Percentiles rank a stretch among this genome's conserved stretches.
These are phyloP conservation scores for Candida glucosophila DNA, from an alignment of 1,139 yeast species.

Conservation along the genomic window DNA sequence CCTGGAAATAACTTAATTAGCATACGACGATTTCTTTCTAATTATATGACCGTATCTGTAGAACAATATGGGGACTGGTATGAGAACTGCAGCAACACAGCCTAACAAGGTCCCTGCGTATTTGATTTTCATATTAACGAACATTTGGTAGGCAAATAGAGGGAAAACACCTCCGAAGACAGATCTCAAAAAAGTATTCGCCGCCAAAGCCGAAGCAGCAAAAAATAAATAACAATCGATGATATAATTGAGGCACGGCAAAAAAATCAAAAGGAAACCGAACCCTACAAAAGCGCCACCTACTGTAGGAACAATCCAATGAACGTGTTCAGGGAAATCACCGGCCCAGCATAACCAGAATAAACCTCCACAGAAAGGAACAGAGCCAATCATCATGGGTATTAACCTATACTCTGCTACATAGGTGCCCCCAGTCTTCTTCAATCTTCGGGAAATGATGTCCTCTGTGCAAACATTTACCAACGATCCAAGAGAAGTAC, in stretches of 20 bases:
- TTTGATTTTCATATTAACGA: constrained; percentile 60
- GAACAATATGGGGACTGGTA: constrained; percentile 71
- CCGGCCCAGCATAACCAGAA: constrained; percentile 81
- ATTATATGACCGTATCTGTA: constrained; percentile 53
- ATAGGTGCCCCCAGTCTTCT: constrained; percentile 43
- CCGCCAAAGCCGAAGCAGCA: constrained; percentile 89
- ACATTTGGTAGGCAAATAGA: constrained; percentile 57
- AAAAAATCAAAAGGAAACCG: constrained; percentile 63
- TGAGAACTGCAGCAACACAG: constrained; percentile 48
- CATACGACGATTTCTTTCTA: constrained; percentile 41
- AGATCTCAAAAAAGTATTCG: constrained; percentile 69
- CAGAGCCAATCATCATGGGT: constrained; percentile 57
- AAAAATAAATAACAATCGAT: constrained; percentile 65
- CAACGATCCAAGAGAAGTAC: constrained; percentile 47
- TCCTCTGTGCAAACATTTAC: constrained; percentile 18
- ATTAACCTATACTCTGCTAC: constrained; percentile 65
- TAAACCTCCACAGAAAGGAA: constrained; percentile 61
- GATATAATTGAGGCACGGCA: constrained; percentile 64
- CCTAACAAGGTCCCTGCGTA: constrained; percentile 85
- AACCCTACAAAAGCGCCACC: constrained; percentile 62
- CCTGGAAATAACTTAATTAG: too few relatives aligned
- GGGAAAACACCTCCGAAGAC: constrained; percentile 48
- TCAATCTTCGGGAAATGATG: constrained; percentile 16
- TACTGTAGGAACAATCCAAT: constrained; percentile 69
- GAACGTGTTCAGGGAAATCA: constrained; percentile 49